phyloP scores from a whole-genome alignment of 345 rosid genomes.

The Syzygium aqueum region DNA sequence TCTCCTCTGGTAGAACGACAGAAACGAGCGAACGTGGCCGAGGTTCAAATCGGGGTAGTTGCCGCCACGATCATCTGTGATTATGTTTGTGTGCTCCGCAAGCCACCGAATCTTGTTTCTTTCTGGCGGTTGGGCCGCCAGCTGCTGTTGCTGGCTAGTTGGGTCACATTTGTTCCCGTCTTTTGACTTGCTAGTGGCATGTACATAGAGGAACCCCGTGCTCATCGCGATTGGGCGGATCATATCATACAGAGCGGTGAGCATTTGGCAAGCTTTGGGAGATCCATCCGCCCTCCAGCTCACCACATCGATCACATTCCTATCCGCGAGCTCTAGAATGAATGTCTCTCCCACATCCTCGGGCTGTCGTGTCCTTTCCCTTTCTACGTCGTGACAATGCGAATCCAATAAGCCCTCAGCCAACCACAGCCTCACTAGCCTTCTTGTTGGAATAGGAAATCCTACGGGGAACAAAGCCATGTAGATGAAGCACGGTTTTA shows the following conservation, averaged over 20 bases:
- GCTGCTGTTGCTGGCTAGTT: neutral
- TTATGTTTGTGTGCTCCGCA: too few relatives aligned
- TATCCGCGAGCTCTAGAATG: neutral
- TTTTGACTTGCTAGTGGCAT: neutral
- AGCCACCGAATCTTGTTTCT: too few relatives aligned
- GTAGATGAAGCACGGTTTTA: slow-evolving; percentile 11
- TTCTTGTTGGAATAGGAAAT: slow-evolving; percentile 5
- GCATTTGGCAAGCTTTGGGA: slow-evolving; percentile 4
- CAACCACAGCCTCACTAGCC: slow-evolving; percentile 13
- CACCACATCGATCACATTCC: slow-evolving; percentile 9
- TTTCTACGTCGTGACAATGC: neutral
- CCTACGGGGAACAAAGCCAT: slow-evolving; percentile 4
- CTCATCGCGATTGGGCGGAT: neutral
- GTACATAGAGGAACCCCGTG: neutral
- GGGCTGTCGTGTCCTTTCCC: neutral
- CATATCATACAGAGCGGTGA: neutral
- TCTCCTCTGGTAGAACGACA: neutral
- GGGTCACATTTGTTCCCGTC: rapidly evolving
- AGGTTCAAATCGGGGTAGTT: neutral
- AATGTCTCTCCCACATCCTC: neutral
- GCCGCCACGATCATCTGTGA: too few relatives aligned
- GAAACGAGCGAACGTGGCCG: too few relatives aligned
- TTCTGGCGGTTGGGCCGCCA: neutral
- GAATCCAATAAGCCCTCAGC: slow-evolving; percentile 6
- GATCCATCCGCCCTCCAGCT: slow-evolving; percentile 7